A percentile compares a stretch with the other conserved stretches of the same genome.
phyloP scores from a whole-genome alignment of 2,329 filamentous ascomycete genomes.

The Aspergillus phoenicis region DNA sequence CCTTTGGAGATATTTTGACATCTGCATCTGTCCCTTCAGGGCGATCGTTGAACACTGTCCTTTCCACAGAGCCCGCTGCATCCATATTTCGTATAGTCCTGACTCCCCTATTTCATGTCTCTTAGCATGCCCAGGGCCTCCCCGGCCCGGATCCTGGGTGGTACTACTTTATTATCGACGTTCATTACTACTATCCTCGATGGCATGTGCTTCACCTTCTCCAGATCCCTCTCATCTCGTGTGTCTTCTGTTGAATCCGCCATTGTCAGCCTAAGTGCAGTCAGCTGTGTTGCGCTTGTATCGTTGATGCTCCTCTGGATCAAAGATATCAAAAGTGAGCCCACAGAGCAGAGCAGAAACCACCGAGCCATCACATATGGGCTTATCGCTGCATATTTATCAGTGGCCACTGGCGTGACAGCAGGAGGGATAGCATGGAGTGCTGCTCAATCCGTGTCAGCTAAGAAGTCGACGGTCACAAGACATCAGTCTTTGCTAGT shows the following conservation, averaged over 20 bases:
- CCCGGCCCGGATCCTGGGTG: conserved; percentile 29
- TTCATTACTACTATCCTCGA: conserved; percentile 33
- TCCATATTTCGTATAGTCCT: background rate
- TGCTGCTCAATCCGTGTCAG: conserved; percentile 18
- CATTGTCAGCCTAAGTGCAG: conserved; percentile 27
- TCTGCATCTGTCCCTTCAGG: background rate
- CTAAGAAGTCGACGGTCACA: background rate
- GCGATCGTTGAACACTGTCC: background rate
- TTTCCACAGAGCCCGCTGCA: background rate
- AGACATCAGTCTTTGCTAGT: conserved; percentile 28
- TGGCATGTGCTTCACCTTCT: conserved; percentile 31
- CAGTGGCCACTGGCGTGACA: conserved; percentile 28
- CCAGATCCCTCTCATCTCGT: conserved; percentile 21
- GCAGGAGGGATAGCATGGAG: conserved; percentile 34
- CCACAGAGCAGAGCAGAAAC: conserved; percentile 13
- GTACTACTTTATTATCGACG: conserved; percentile 26
- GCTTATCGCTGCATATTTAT: conserved; percentile 28
- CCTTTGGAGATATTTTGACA: background rate
- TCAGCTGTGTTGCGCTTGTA: conserved; percentile 28
- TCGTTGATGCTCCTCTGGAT: conserved; percentile 25
- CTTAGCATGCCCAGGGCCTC: conserved; percentile 14
- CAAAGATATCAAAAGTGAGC: conserved; percentile 20
- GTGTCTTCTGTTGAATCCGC: conserved; percentile 26
- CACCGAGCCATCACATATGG: conserved; percentile 26
- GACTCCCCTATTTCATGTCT: background rate